These are phyloP conservation scores for Cladosporium sp. DNA, from an alignment of 2,329 filamentous ascomycete genomes.

Conservation along the genomic window DNA sequence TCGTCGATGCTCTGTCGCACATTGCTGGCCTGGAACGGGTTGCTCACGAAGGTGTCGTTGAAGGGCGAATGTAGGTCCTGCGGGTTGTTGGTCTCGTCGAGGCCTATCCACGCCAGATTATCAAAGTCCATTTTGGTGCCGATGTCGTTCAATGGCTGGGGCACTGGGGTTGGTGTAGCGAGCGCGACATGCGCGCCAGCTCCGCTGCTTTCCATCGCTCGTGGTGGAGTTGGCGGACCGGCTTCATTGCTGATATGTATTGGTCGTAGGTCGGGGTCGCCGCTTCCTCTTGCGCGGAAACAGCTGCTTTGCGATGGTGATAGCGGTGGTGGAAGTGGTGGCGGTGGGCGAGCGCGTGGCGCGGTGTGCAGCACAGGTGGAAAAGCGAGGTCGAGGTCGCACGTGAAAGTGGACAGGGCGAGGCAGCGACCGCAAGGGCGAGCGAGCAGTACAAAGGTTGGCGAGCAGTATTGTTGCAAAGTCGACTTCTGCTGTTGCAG, in stretches of 20 bases:
- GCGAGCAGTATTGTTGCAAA: neutral
- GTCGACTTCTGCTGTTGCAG: neutral
- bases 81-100: conserved; percentile 1
- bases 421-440: neutral
- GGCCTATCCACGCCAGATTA: conserved; percentile 6
- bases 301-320: conserved; percentile 2
- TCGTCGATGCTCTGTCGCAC: conserved; percentile 14
- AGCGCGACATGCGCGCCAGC: conserved; percentile 20
- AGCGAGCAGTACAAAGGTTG: neutral
- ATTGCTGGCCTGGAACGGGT: conserved; percentile 16
- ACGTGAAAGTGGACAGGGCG: neutral
- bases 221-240: conserved; percentile 17
- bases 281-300: conserved; percentile 9
- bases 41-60: conserved; percentile 8
- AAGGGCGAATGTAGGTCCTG: conserved; percentile 6
- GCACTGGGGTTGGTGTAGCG: conserved; percentile 12
- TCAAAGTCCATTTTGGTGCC: conserved; percentile 5
- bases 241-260: conserved; percentile 20
- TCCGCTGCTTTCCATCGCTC: conserved; percentile 25
- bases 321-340: neutral
- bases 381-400: neutral
- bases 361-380: neutral
- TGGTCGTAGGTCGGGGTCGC: conserved; percentile 2
- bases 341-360: neutral
- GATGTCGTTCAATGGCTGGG: conserved; percentile 7